Conservation (phyloP, 2,329 filamentous ascomycete genomes). For the Phaeosphaeria sp. region DNA sequence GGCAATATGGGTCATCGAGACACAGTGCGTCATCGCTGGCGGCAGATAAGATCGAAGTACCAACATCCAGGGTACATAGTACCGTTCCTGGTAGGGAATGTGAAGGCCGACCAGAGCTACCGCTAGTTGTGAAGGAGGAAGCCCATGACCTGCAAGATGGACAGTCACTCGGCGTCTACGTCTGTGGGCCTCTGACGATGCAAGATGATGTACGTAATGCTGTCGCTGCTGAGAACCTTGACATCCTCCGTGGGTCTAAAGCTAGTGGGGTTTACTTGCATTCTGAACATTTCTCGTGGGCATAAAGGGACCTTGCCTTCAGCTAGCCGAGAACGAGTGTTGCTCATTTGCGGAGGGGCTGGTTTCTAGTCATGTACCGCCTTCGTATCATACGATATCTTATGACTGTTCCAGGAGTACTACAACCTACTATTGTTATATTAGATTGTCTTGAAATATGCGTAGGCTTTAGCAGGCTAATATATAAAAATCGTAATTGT, state of each 20-base stretch:
- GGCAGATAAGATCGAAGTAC: constrained; percentile 17
- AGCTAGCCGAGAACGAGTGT: not conserved
- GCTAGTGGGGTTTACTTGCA: constrained; percentile 54
- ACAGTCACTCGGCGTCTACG: constrained; percentile 44
- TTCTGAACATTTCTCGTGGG: constrained; percentile 53
- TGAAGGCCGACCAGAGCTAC: constrained; percentile 45
- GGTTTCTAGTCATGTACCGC: too few species aligned
- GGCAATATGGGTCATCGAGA: not conserved
- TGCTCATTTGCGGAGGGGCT: not conserved
- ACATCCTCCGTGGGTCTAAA: constrained; percentile 40
- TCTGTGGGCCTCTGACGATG: constrained; percentile 56
- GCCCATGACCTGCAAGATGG: constrained; percentile 16
- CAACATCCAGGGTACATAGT: not conserved
- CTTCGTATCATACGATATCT: too few species aligned
- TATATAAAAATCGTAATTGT: too few species aligned
- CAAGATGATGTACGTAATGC: constrained; percentile 57
- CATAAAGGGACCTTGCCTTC: constrained; percentile 10
- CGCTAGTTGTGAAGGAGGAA: constrained; percentile 32
- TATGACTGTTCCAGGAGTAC: too few species aligned
- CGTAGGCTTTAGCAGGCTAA: too few species aligned
- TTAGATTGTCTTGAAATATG: too few species aligned
- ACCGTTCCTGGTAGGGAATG: constrained; percentile 23
- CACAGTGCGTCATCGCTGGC: not conserved
- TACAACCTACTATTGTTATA: too few species aligned
- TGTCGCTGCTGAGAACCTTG: constrained; percentile 52